Evolutionary conservation across 1,139 yeast species (phyloP).

Genomic region (Blastobotrys petasosporus): DNA sequence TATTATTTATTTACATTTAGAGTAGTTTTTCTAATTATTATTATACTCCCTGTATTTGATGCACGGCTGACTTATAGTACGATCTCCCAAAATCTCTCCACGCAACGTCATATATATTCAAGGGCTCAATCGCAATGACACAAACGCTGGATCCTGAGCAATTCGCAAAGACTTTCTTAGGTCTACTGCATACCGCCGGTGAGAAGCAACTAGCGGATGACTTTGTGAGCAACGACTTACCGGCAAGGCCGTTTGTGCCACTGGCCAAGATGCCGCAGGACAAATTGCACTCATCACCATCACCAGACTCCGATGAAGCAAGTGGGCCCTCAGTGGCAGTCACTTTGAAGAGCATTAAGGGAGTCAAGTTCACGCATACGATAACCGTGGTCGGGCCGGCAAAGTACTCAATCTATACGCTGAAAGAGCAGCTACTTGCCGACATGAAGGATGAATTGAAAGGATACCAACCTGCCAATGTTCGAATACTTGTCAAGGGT

Average conservation of each 20-base stretch:
- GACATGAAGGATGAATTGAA: slow-evolving; percentile 24
- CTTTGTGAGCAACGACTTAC: slow-evolving; percentile 10
- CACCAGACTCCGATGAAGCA: background rate
- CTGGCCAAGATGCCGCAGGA: slow-evolving; percentile 19
- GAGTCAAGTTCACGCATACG: slow-evolving; percentile 28
- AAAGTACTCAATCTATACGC: slow-evolving; percentile 23
- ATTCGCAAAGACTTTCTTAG: slow-evolving; percentile 16
- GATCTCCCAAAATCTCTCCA: too few relatives aligned
- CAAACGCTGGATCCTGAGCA: too few relatives aligned
- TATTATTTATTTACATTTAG: too few relatives aligned
- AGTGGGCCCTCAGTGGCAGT: slow-evolving; percentile 17
- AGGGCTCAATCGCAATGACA: too few relatives aligned
- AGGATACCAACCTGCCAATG: slow-evolving; percentile 17
- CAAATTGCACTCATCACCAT: slow-evolving; percentile 13
- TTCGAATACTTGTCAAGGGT: slow-evolving; percentile 28
- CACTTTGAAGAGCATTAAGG: slow-evolving; percentile 27
- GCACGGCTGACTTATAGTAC: too few relatives aligned
- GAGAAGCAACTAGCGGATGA: slow-evolving; percentile 13
- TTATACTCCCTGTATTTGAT: too few relatives aligned
- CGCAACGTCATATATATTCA: too few relatives aligned
- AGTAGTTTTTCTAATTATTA: too few relatives aligned
- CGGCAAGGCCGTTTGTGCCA: slow-evolving; percentile 12
- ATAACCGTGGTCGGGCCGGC: slow-evolving; percentile 17
- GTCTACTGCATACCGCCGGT: slow-evolving; percentile 13
- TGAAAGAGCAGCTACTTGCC: slow-evolving; percentile 28